These are phyloP conservation scores for Bodo saltans DNA, from an alignment of 78 protist genomes.

Conservation along the genomic window DNA sequence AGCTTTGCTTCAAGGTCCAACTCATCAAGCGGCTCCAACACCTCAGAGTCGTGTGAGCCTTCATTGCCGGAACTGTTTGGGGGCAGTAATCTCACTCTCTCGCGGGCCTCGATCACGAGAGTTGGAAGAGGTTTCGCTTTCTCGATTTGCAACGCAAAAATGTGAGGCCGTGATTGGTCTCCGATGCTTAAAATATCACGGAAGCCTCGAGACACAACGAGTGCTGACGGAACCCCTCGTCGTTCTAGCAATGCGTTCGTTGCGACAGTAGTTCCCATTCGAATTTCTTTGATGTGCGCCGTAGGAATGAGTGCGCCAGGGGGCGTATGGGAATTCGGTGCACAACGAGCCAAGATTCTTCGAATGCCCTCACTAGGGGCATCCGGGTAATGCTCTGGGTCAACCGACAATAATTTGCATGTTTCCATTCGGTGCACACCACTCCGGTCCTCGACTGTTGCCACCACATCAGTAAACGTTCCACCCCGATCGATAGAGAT, in stretches of 20 bases:
- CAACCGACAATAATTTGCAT: conserved; percentile 80
- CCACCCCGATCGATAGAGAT: conserved; percentile 86
- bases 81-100: conserved; percentile 45
- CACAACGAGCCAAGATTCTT: conserved; percentile 52
- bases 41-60: conserved; percentile 26
- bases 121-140: conserved; percentile 64
- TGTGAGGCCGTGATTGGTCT: conserved; percentile 79
- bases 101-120: conserved; percentile 68
- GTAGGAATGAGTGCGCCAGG: conserved; percentile 38
- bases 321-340: not conserved
- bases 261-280: conserved; percentile 97
- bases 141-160: conserved; percentile 72
- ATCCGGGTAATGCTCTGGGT: conserved; percentile 79
- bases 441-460: not conserved
- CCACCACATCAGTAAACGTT: conserved; percentile 85
- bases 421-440: conserved; percentile 11
- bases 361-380: conserved; percentile 94
- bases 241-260: conserved; percentile 95
- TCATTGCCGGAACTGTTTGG: not conserved
- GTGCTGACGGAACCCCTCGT: conserved; percentile 68
- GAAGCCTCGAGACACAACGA: conserved; percentile 75
- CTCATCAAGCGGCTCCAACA: conserved; percentile 4
- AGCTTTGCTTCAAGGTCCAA: conserved; percentile 11
- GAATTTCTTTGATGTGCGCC: conserved; percentile 47
- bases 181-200: conserved; percentile 79